Percentiles rank a stretch among this genome's conserved stretches.
Conservation (phyloP, 1,284 basidiomycete genomes). For the Ustilago cynodontis region DNA sequence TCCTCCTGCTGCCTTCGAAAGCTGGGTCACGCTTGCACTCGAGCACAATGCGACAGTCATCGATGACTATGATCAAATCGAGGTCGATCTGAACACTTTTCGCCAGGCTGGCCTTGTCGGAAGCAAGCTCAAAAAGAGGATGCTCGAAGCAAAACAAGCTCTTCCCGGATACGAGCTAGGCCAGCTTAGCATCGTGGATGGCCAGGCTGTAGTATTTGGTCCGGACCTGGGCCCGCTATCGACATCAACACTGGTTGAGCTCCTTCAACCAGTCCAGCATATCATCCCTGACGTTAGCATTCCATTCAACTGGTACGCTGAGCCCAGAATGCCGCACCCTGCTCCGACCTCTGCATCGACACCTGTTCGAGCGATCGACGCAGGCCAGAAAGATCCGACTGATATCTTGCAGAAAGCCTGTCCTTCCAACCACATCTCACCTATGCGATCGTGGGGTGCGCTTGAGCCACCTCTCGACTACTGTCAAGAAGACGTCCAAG, state of each 20-base stretch:
- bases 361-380: not conserved
- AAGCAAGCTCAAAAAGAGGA: conserved; percentile 26
- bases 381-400: conserved; percentile 12
- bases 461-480: conserved; percentile 32
- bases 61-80: conserved; percentile 43
- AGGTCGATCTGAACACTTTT: conserved; percentile 24
- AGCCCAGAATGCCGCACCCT: conserved; percentile 25
- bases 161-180: conserved; percentile 15
- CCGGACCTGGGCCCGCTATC: conserved; percentile 28
- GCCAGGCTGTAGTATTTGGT: conserved; percentile 23
- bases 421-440: conserved; percentile 33
- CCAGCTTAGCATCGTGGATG: conserved; percentile 25
- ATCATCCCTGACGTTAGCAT: conserved; percentile 31
- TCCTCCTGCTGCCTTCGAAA: conserved; percentile 27
- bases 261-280: conserved; percentile 29
- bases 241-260: conserved; percentile 11
- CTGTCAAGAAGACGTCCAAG: conserved; percentile 18
- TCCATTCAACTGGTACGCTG: conserved; percentile 42
- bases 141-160: conserved; percentile 26
- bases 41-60: conserved; percentile 32
- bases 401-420: conserved; percentile 16
- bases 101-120: conserved; percentile 25
- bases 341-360: not conserved
- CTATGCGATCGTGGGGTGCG: conserved; percentile 12
- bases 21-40: conserved; percentile 31